Percentiles rank a stretch among this genome's conserved stretches.
Conservation (phyloP, 345 rosid species). For the Populus alba region DNA sequence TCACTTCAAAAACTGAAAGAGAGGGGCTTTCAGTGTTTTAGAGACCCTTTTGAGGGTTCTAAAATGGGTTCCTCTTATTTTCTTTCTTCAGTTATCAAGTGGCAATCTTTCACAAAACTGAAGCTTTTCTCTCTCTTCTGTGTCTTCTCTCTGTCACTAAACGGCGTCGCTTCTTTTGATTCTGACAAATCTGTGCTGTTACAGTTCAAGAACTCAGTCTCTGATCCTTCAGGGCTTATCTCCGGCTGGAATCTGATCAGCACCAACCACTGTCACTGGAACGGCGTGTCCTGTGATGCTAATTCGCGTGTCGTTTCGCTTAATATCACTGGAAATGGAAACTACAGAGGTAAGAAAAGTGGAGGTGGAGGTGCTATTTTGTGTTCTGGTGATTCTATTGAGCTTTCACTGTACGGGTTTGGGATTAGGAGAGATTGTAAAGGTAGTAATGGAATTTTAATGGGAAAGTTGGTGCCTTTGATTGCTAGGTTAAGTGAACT, state of each 20-base stretch:
- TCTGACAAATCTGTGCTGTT: conserved; percentile 65
- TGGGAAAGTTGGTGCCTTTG: conserved; percentile 52
- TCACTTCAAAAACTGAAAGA: conserved; percentile 5
- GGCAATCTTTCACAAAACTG: conserved; percentile 37
- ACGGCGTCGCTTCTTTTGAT: conserved; percentile 28
- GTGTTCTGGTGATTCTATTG: conserved; percentile 49
- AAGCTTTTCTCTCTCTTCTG: conserved; percentile 31
- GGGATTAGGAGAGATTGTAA: conserved; percentile 62
- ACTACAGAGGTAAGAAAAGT: conserved; percentile 38
- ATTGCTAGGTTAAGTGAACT: conserved; percentile 58
- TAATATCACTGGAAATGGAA: conserved; percentile 57
- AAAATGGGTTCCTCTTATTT: conserved; percentile 44
- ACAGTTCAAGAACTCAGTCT: conserved; percentile 60
- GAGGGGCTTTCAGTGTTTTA: conserved; percentile 13
- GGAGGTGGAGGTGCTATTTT: conserved; percentile 32
- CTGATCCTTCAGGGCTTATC: conserved; percentile 63
- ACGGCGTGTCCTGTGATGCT: conserved; percentile 64
- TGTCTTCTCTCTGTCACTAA: conserved; percentile 19
- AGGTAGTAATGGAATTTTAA: conserved; percentile 47
- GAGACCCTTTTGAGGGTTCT: conserved; percentile 30
- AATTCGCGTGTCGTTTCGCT: conserved; percentile 60
- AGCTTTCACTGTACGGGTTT: conserved; percentile 68
- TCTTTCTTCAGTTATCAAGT: conserved; percentile 45
- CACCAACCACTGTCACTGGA: conserved; percentile 60
- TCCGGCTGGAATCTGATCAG: conserved; percentile 49